A percentile compares a stretch with the other conserved stretches of the same genome.
Conservation (phyloP, 345 rosid species). For the Populus davidiana region DNA sequence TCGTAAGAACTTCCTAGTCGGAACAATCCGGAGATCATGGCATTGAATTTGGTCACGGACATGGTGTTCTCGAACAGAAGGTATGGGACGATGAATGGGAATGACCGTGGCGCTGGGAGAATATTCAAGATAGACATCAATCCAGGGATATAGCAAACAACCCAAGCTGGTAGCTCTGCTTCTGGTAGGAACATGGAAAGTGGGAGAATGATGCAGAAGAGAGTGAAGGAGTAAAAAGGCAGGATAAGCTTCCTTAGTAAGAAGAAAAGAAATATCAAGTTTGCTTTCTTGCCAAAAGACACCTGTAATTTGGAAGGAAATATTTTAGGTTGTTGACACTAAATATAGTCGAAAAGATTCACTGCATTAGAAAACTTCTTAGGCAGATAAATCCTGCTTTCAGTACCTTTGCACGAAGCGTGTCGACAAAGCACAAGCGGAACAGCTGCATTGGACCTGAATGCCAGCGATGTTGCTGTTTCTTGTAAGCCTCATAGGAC, state of each 20-base stretch:
- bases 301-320: conserved; percentile 40
- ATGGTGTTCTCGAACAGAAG: conserved; percentile 96
- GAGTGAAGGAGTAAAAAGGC: conserved; percentile 91
- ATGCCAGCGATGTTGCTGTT: conserved; percentile 97
- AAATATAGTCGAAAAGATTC: not conserved
- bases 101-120: conserved; percentile 79
- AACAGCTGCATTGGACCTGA: conserved; percentile 97
- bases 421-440: conserved; percentile 68
- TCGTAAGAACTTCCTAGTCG: conserved; percentile 80
- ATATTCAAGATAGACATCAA: conserved; percentile 79
- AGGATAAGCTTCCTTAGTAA: conserved; percentile 79
- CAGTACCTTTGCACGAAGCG: conserved; percentile 71
- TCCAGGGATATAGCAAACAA: conserved; percentile 82
- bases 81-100: conserved; percentile 87
- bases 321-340: not conserved
- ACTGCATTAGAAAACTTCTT: not conserved
- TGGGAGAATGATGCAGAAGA: conserved; percentile 90
- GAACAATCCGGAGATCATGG: conserved; percentile 90
- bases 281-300: conserved; percentile 66
- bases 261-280: conserved; percentile 83
- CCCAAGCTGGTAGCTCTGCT: conserved; percentile 91
- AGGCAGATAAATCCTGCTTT: not conserved
- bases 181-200: conserved; percentile 88
- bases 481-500: conserved; percentile 90
- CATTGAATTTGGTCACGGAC: conserved; percentile 94